A percentile compares a stretch with the other conserved stretches of the same genome.
Conservation (phyloP, 176 grass and related monocot species). For the Stipa capillata region DNA sequence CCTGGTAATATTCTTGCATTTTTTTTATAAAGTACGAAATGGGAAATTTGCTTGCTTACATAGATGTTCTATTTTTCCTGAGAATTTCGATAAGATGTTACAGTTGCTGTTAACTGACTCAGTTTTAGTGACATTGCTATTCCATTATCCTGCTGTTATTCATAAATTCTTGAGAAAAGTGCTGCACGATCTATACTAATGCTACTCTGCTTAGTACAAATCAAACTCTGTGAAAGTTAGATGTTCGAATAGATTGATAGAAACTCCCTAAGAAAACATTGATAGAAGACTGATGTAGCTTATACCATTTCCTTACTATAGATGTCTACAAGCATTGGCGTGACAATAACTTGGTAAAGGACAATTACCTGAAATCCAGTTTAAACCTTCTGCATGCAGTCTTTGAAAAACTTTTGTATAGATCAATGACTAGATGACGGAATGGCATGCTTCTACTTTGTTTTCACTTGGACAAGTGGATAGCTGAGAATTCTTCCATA, state of each 20-base stretch:
- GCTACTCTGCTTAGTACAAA: neutral
- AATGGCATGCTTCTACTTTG: neutral
- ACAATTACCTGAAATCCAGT: neutral
- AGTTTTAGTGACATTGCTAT: neutral
- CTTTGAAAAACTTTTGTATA: too few relatives aligned
- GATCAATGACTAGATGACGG: neutral
- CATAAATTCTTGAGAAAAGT: neutral
- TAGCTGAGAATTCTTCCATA: neutral
- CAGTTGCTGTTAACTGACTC: neutral
- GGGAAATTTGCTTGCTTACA: neutral
- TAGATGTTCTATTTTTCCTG: too few relatives aligned
- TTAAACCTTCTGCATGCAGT: neutral
- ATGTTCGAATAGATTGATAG: neutral
- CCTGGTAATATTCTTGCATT: slow-evolving; percentile 52
- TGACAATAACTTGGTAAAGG: neutral
- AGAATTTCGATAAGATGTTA: too few relatives aligned
- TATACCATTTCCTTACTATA: neutral
- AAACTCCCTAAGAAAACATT: neutral
- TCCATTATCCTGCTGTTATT: neutral
- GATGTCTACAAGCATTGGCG: neutral
- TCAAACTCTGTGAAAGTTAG: neutral
- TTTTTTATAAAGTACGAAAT: neutral
- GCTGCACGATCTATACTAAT: neutral
- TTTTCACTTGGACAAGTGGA: neutral
- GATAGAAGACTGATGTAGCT: neutral